phyloP scores from a whole-genome alignment of 305 asterid species.

The Solanum hybrid region DNA sequence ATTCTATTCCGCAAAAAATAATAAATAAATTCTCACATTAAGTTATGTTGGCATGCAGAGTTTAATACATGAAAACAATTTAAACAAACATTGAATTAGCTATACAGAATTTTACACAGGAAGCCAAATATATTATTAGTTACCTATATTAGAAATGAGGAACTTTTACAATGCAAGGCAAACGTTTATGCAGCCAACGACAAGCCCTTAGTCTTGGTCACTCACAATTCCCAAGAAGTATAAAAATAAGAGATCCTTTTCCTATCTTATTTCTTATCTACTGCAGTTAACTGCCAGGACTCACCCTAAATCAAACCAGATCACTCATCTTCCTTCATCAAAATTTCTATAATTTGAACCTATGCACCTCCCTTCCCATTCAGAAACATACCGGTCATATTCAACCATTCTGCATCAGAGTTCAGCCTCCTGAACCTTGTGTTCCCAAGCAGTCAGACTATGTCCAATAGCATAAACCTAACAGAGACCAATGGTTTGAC shows the following conservation, averaged over 20 bases:
- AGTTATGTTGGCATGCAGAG: neutral
- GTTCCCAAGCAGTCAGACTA: neutral
- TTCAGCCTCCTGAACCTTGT: neutral
- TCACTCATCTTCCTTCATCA: neutral
- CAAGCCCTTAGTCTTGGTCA: neutral
- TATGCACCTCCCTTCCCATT: neutral
- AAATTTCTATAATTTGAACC: neutral
- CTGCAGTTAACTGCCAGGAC: neutral
- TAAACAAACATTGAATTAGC: neutral
- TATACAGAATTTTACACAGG: neutral
- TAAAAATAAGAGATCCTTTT: neutral
- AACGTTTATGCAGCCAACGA: neutral
- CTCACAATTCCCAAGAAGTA: neutral
- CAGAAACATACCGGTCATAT: neutral
- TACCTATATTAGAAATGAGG: neutral
- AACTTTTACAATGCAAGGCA: neutral
- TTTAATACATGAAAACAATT: neutral
- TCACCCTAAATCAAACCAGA: neutral
- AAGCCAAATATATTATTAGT: neutral
- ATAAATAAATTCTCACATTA: neutral
- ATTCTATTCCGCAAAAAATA: neutral
- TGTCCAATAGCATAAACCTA: neutral
- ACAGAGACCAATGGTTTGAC: neutral
- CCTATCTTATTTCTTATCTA: neutral
- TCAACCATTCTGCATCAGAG: neutral